A percentile compares a stretch with the other conserved stretches of the same genome.
Evolutionary conservation across 2,329 filamentous ascomycete genomes (phyloP).

Genomic region (Ophiostoma quercus): DNA sequence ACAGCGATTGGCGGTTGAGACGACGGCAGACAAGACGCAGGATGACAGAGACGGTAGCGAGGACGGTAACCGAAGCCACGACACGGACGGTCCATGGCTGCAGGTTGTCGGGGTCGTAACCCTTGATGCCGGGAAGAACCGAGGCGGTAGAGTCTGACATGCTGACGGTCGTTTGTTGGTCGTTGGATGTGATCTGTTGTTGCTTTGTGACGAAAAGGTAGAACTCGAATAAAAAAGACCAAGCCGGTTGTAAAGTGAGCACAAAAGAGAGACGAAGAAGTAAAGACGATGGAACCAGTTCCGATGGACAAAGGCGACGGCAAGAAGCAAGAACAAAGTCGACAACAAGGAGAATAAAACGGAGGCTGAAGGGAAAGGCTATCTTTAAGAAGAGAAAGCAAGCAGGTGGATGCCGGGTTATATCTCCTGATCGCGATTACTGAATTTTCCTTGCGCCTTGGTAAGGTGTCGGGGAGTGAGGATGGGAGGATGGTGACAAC

Average conservation of each 20-base stretch:
- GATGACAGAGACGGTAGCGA: background rate
- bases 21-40: constrained; percentile 4
- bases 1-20: background rate
- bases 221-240: background rate
- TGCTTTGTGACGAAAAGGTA: background rate
- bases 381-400: background rate
- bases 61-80: constrained; percentile 8
- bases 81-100: constrained; percentile 13
- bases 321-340: background rate
- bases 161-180: background rate
- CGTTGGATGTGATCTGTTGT: background rate
- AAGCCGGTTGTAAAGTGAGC: background rate
- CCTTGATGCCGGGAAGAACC: constrained; percentile 10
- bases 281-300: constrained; percentile 4
- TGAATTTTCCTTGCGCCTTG: background rate
- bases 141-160: background rate
- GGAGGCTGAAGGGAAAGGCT: background rate
- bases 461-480: background rate
- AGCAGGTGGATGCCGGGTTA: background rate
- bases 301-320: background rate
- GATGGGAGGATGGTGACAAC: background rate
- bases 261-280: constrained; percentile 1
- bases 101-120: constrained; percentile 10
- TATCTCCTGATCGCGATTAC: background rate
- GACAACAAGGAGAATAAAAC: constrained; percentile 1